Evolutionary conservation across 805 yeast genomes (phyloP).

Genomic region (Monosporozyma servazzii): DNA sequence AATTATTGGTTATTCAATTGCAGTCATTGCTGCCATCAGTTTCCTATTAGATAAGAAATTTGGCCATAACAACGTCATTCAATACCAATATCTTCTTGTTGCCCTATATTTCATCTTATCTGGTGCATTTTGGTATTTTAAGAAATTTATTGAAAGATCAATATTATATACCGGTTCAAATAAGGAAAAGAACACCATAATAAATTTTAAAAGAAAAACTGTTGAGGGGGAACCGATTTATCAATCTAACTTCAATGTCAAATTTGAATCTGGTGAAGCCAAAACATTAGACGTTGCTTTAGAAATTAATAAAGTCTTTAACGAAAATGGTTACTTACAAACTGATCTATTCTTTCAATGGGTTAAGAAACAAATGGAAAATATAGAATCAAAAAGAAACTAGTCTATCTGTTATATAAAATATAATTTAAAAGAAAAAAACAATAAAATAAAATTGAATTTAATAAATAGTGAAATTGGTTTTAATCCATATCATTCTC

Average conservation of each 20-base stretch:
- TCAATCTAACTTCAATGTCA: conserved; percentile 28
- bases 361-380: conserved; percentile 30
- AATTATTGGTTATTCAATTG: conserved; percentile 43
- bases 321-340: conserved; percentile 36
- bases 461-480: not conserved
- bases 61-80: conserved; percentile 34
- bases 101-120: conserved; percentile 35
- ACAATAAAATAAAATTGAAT: not conserved
- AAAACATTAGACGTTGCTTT: conserved; percentile 15
- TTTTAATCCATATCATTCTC: conserved; percentile 6
- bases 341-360: conserved; percentile 33
- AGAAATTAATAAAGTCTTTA: conserved; percentile 31
- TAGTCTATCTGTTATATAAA: conserved; percentile 13
- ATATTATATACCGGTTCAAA: conserved; percentile 38
- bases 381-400: conserved; percentile 31
- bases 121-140: conserved; percentile 31
- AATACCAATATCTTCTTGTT: conserved; percentile 34
- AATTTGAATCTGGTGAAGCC: conserved; percentile 9
- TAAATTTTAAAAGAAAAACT: conserved; percentile 27
- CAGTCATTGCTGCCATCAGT: conserved; percentile 39
- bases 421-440: conserved; percentile 17
- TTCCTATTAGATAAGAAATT: conserved; percentile 43
- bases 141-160: conserved; percentile 33
- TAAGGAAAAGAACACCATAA: conserved; percentile 20
- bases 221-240: conserved; percentile 39